A percentile compares a stretch with the other conserved stretches of the same genome.
phyloP scores from a whole-genome alignment of 257 asterid species.

The Lithospermum erythrorhizon region DNA sequence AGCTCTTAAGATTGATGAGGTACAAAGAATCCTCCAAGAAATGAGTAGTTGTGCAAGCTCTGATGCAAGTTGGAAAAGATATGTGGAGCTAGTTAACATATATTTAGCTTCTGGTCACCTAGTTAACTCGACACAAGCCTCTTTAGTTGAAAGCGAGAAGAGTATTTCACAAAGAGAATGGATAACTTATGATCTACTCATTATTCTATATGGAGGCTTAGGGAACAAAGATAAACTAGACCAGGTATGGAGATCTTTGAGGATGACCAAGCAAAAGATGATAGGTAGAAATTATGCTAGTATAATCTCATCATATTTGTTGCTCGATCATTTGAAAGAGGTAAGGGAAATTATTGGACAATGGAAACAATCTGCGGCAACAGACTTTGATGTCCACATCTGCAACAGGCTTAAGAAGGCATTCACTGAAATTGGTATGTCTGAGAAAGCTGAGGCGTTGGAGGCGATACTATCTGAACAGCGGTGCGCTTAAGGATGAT shows the following conservation, averaged over 20 bases:
- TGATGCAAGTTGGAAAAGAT: conserved; percentile 57
- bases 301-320: conserved; percentile 58
- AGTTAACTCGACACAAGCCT: conserved; percentile 32
- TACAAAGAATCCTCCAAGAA: conserved; percentile 47
- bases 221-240: conserved; percentile 65
- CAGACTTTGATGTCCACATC: conserved; percentile 41
- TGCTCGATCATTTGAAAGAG: conserved; percentile 65
- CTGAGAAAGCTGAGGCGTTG: conserved; percentile 35
- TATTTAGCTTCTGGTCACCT: conserved; percentile 50
- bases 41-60: conserved; percentile 39
- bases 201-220: conserved; percentile 61
- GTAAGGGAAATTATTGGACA: conserved; percentile 57
- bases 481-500: conserved; percentile 17
- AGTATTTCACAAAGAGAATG: conserved; percentile 63
- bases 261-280: conserved; percentile 68
- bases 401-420: conserved; percentile 44
- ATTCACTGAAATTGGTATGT: conserved; percentile 42
- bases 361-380: conserved; percentile 66
- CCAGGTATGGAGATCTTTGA: conserved; percentile 68
- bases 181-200: conserved; percentile 74
- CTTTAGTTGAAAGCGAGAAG: conserved; percentile 60
- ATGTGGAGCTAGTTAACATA: conserved; percentile 47
- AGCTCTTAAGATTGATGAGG: conserved; percentile 54
- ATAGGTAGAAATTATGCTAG: conserved; percentile 56
- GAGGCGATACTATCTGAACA: conserved; percentile 33